Conservation (phyloP, 768 basidiomycete species). For the Lactifluus hygrophoroides region DNA sequence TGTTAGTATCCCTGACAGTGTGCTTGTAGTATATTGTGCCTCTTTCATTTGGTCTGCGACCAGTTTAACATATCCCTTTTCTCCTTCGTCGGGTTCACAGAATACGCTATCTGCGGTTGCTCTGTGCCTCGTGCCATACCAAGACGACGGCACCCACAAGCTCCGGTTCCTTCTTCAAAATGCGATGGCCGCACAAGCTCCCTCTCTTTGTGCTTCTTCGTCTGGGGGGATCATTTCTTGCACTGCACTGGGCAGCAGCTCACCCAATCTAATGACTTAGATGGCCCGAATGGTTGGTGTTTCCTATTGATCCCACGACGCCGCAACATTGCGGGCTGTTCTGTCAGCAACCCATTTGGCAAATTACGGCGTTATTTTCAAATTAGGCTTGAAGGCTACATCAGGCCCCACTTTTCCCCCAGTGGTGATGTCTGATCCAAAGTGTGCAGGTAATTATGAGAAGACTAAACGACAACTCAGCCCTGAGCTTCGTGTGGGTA, state of each 20-base stretch:
- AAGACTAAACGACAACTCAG: background rate
- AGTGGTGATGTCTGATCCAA: background rate
- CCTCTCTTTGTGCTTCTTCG: background rate
- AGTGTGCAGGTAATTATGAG: background rate
- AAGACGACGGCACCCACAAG: too few relatives aligned
- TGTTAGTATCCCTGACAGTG: too few relatives aligned
- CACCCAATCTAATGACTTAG: background rate
- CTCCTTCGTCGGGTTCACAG: too few relatives aligned
- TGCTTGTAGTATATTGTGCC: too few relatives aligned
- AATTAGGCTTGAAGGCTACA: background rate
- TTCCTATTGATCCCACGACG: background rate
- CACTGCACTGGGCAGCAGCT: too few relatives aligned
- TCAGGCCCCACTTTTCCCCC: background rate
- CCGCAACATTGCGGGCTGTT: background rate
- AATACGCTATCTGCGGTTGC: background rate
- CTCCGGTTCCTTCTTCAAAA: background rate
- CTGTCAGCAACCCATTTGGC: background rate
- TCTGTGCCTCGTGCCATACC: too few relatives aligned
- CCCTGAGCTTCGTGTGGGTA: background rate
- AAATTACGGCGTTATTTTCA: background rate
- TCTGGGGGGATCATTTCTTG: background rate
- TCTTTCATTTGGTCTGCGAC: too few relatives aligned
- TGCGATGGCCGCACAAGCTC: background rate
- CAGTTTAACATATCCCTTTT: background rate
- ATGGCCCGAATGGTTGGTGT: background rate